Percentiles rank a stretch among this genome's conserved stretches.
These are phyloP conservation scores for Aureobasidium sp. DNA, from an alignment of 2,329 filamentous ascomycete genomes.

Conservation along the genomic window DNA sequence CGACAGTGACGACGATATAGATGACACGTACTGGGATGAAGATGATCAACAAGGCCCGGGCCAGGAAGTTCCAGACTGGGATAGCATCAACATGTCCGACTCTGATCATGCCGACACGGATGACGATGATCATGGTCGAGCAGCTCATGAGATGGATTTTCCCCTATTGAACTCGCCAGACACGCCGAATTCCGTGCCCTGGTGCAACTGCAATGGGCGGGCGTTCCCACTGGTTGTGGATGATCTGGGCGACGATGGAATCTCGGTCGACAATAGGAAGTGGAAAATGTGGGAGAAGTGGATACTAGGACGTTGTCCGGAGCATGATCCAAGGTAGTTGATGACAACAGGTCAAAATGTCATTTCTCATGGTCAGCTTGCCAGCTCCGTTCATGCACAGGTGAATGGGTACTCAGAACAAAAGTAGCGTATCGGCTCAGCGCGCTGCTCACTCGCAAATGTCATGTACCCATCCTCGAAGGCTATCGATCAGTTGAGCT, in stretches of 20 bases:
- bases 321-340: neutral
- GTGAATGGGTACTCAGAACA: too few species aligned
- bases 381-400: too few species aligned
- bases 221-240: slow-evolving; percentile 36
- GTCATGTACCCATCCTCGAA: neutral
- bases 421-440: too few species aligned
- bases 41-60: slow-evolving; percentile 18
- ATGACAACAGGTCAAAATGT: too few species aligned
- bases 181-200: slow-evolving; percentile 40
- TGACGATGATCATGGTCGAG: slow-evolving; percentile 34
- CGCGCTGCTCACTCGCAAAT: too few species aligned
- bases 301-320: slow-evolving; percentile 35
- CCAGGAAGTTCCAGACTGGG: slow-evolving; percentile 19
- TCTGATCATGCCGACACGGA: slow-evolving; percentile 26
- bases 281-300: slow-evolving; percentile 52
- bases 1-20: slow-evolving; percentile 23
- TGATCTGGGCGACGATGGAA: slow-evolving; percentile 43
- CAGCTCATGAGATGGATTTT: slow-evolving; percentile 39
- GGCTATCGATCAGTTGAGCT: neutral
- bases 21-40: slow-evolving; percentile 12
- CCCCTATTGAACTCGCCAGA: slow-evolving; percentile 37
- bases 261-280: slow-evolving; percentile 40
- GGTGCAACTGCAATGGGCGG: slow-evolving; percentile 39
- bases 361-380: too few species aligned
- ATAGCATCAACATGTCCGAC: slow-evolving; percentile 15